Evolutionary conservation across 169 alveolate genomes (phyloP), one percentile per base, ranked within the genome.

Genomic region (Besnoitia besnoiti): DNA sequence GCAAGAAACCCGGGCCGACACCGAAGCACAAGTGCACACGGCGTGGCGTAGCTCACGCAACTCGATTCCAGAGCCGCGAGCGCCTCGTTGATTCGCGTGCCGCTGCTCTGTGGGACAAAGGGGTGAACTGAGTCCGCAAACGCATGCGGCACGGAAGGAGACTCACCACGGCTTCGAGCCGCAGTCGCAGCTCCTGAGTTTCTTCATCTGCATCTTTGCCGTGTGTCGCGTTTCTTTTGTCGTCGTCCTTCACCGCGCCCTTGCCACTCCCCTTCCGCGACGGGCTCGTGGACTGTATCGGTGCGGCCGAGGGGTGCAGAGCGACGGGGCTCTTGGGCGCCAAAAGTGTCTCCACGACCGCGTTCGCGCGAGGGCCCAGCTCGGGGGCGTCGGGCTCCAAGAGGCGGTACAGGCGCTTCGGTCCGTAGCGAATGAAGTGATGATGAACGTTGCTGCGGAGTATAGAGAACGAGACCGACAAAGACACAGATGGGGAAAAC

Each of bases 381-480:
- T 2, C 87, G 50, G 35, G 87, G 21, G 87, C 87, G 39, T 30
- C 80, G n/a, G 87, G 87, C 87, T 77, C 87, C 37, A 77, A 4
- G 44, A 77, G 33, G 87, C 40, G 87, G 59, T 77, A 77, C 61
- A 77, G 59, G 21, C 40, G 50, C 37, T 40, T 77, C 27, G 87
- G 87, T 24, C 87, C 87, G 7, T 24, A 7, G 59, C 87, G 87
- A 21, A 77, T 24, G 87, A 77, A 77, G 59, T 19, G 59, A 30
- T 77, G 87, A 21, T 77, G 87, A 24, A 77, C 87, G 19, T 77
- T 77, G 55, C 87, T 77, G 87, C 44, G 39, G 21, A 35, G 80
- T n/a, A 35, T 1, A 67, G 7, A 16, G 39, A 67, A 14, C 19
- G 40, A 67, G 10, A 67, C 40, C 39, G 44, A 2, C 47, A 19